Evolutionary conservation across 2,329 filamentous ascomycete genomes (phyloP), one percentile per base, ranked within the genome.

Genomic region (Diaporthe caulivora): DNA sequence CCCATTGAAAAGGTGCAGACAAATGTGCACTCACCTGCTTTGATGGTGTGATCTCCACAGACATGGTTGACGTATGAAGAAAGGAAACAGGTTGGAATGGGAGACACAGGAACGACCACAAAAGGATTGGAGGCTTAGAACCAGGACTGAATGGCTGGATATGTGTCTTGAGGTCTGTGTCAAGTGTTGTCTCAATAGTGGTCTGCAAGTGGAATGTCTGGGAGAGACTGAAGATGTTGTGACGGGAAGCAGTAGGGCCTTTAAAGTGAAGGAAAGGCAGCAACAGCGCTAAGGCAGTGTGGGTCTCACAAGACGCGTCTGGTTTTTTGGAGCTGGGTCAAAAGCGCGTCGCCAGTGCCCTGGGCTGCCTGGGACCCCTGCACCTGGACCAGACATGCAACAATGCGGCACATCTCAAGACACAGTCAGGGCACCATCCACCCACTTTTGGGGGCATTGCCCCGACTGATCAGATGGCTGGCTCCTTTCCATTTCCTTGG

Each of bases 31-130:
- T 70, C 77, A 81, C 80, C 80, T 79, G 77, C 79, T 82, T 79
- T 73, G 79, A 79, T 75, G 79, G 78, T 67, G 80, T 80, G 76
- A 80, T 87, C 83, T 96, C 88, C 76, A 92, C 86, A 84, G 94
- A 90, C 94, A 97, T 97, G 90, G 87, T 82, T 78, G 54, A 51
- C 37, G 51, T 54, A 65, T 60, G 60, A 62, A 34, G 9, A 26
- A 42, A 42, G 26, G 51, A 15, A 67, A 42, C 37, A 17, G 55
- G 90, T 89, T 77, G 91, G 44, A 51, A 37, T 62, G 37, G 42
- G 54, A 40, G 58, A 26, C 51, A 6, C 15, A 60, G 24, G 26
- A 58, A 51, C 40, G 44, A 24, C 44, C 68, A 70, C n/a, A 67
- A 51, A 51, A 44, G 40, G 57, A 53, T 26, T 58, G 58, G 18